phyloP scores from a whole-genome alignment of 148 eudicot genomes.

The Amaranthus hypochondriacus region DNA sequence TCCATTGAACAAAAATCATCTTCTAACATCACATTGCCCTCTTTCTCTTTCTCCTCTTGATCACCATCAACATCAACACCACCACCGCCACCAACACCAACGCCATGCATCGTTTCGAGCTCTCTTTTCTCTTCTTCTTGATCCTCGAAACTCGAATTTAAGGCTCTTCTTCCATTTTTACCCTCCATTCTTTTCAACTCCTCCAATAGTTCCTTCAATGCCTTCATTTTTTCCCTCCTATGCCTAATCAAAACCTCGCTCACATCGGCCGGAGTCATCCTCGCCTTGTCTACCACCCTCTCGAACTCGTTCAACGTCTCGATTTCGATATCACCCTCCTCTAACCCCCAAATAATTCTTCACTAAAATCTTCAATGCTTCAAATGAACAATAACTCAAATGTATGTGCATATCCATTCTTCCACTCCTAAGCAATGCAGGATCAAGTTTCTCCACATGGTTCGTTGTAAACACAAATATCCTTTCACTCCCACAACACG shows the following conservation, averaged over 20 bases:
- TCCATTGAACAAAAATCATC: neutral
- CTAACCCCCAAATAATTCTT: constrained; percentile 64
- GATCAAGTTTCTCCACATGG: constrained; percentile 79
- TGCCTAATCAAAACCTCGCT: constrained; percentile 82
- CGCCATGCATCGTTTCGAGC: constrained; percentile 40
- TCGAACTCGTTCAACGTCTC: constrained; percentile 28
- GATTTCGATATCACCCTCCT: constrained; percentile 30
- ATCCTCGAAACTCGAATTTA: constrained; percentile 21
- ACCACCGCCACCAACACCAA: neutral
- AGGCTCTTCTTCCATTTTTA: constrained; percentile 3
- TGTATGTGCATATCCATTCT: constrained; percentile 93
- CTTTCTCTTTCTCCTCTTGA: neutral
- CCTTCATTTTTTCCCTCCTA: constrained; percentile 48
- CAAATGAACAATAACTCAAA: constrained; percentile 61
- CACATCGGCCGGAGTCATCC: constrained; percentile 86
- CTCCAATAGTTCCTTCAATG: constrained; percentile 48
- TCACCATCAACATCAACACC: constrained; percentile 5
- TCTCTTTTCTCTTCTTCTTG: constrained; percentile 89
- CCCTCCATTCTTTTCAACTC: constrained; percentile 46
- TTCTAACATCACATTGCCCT: constrained; percentile 4
- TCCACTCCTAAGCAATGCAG: constrained; percentile 84
- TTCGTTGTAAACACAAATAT: constrained; percentile 92
- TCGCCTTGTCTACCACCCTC: constrained; percentile 44
- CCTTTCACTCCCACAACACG: constrained; percentile 94
- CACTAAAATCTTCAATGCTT: constrained; percentile 54